Conservation (phyloP, 371 early-diverging fungal species). For the Dinochytrium kinnereticum region DNA sequence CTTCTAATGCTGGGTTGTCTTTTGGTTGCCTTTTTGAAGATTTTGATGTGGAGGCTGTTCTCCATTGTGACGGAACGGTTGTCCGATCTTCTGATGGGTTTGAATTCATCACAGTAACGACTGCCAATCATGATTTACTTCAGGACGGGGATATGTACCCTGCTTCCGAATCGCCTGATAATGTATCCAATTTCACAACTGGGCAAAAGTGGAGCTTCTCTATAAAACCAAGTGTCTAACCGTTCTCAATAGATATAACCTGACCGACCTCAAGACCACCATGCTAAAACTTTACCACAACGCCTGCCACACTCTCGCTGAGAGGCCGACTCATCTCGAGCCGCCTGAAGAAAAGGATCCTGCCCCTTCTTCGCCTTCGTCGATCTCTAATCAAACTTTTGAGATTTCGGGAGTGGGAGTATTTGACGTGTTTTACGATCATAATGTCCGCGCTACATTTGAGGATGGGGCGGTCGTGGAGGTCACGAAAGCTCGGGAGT, state of each 20-base stretch:
- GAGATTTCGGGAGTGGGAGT: not conserved
- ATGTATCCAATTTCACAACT: constrained; percentile 5
- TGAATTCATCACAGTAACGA: constrained; percentile 16
- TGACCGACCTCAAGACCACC: constrained; percentile 5
- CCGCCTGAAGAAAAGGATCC: no score
- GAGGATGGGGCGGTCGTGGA: constrained; percentile 12
- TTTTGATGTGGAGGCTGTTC: constrained; percentile 26
- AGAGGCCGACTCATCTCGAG: not conserved
- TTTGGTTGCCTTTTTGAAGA: not conserved
- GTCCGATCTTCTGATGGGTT: constrained; percentile 19
- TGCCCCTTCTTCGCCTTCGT: not conserved
- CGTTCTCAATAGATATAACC: constrained; percentile 8
- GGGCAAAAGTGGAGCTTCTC: constrained; percentile 16
- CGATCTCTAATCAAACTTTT: not conserved
- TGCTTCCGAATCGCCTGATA: constrained; percentile 11
- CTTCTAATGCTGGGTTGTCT: no score
- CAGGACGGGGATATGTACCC: constrained; percentile 24
- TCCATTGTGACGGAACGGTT: constrained; percentile 20
- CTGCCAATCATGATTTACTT: not conserved
- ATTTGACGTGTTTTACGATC: not conserved
- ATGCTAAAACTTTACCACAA: constrained; percentile 32
- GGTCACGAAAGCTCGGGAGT: constrained; percentile 5
- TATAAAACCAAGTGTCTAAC: no score
- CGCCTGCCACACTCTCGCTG: constrained; percentile 2
- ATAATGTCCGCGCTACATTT: not conserved